Conservation (phyloP, 257 asterid genomes). For the Capsicum baccatum region DNA sequence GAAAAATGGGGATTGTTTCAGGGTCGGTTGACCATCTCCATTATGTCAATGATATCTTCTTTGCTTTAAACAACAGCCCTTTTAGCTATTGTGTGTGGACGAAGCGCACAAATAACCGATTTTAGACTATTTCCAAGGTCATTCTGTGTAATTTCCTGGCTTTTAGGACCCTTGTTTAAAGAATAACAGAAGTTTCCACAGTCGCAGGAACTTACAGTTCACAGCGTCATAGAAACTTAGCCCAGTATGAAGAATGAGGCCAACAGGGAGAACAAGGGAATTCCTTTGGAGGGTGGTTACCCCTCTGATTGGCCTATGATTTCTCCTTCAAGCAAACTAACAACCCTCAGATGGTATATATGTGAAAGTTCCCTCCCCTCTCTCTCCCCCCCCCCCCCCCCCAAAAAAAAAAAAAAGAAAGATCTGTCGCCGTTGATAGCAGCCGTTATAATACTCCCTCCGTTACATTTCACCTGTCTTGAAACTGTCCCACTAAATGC, state of each 20-base stretch:
- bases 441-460: no score
- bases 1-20: not conserved
- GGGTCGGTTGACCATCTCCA: no score
- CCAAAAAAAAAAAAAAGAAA: not conserved
- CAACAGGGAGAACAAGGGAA: not conserved
- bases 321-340: not conserved
- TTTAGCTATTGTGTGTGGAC: not conserved
- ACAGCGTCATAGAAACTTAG: not conserved
- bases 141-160: not conserved
- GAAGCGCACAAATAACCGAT: not conserved
- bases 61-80: not conserved
- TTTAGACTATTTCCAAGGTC: not conserved
- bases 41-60: no score
- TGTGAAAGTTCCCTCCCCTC: not conserved
- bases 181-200: not conserved
- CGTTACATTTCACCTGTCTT: not conserved
- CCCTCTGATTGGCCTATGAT: conserved; percentile 1
- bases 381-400: no score
- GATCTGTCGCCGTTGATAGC: no score
- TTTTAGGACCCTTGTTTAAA: not conserved
- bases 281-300: not conserved
- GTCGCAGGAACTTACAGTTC: not conserved
- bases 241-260: conserved; percentile 16
- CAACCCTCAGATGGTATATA: not conserved
- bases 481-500: not conserved